Percentiles rank a stretch among this genome's conserved stretches.
phyloP scores from a whole-genome alignment of 306 rosid genomes.

The Oemleria cerasiformis region DNA sequence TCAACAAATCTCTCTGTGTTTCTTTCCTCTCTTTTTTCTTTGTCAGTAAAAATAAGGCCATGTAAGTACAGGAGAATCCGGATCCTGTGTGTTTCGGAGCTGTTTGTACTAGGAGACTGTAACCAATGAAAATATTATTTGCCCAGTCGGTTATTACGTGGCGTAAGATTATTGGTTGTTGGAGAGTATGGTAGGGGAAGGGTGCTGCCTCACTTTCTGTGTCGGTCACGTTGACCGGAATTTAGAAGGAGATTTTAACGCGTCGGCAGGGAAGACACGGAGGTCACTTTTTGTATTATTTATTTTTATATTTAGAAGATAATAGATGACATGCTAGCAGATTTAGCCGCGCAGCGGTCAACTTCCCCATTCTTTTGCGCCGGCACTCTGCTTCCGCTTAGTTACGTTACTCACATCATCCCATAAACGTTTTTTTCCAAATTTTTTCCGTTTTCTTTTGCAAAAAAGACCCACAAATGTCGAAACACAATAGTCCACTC shows the following conservation, averaged over 20 bases:
- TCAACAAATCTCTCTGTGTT: neutral
- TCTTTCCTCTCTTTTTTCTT: neutral
- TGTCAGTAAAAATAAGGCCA: slow-evolving; percentile 18
- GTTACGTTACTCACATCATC: too few species aligned
- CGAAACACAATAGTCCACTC: too few species aligned
- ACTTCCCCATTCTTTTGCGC: too few species aligned
- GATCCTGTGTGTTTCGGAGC: neutral
- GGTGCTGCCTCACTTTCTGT: neutral
- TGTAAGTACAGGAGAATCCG: neutral
- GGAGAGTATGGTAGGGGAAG: neutral
- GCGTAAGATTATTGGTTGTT: neutral
- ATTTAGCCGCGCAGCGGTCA: too few species aligned
- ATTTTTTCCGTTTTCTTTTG: too few species aligned
- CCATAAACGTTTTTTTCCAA: too few species aligned
- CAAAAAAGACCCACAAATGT: too few species aligned
- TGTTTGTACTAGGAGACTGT: neutral
- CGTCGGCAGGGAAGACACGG: slow-evolving; percentile 12
- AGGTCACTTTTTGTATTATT: neutral
- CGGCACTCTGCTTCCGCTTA: too few species aligned
- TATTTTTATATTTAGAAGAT: neutral
- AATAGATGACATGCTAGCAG: neutral
- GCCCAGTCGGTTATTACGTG: neutral
- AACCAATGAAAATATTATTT: neutral
- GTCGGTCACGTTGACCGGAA: neutral
- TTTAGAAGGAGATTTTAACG: neutral